Evolutionary conservation across 192 early-diverging fungal genomes (phyloP), one percentile per base, ranked within the genome.

Genomic region (Rhizoclosmatium globosum): DNA sequence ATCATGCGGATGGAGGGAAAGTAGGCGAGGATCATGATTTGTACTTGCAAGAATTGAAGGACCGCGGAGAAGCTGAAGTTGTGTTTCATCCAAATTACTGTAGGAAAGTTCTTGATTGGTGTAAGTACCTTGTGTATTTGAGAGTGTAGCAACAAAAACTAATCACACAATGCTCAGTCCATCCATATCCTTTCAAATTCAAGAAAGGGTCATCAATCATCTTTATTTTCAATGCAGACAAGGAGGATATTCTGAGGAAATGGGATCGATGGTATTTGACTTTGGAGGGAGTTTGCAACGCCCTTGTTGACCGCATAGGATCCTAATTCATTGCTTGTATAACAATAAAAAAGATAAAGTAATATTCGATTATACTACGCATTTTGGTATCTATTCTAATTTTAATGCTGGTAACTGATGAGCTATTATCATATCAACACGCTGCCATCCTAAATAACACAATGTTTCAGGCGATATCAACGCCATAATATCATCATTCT

Each of bases 31-130:
- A 71, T 21, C 9, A 48, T 47, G n/a, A 56, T 15, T 6, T 17
- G 9, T 53, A 53, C 15, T 48, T 71, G n/a, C 6, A 48, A 6
- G 69, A 71, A 48, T 47, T 56, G 21, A 38, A 47, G 21, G 45
- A 7, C 6, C 7, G 47, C 3, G 69, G 69, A 38, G 47, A 71
- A 56, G 6, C 6, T 0, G 47, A 48, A 31, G 69, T 71, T 7
- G 7, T 71, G 50, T 56, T 53, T 11, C 69, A 71, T 56, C 69
- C 69, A 3, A 71, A 71, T 38, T 71, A 71, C 60, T 62, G 60
- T 19, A 7, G 50, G 17, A 53, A 53, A 17, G 17, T 53, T 68
- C 4, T 44, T 68, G 67, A 23, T n/a, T 42, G 44, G 67, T 68
- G 21, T 68, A n/a, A 42, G 31, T 23, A 43, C 39, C 31, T 17